These are phyloP conservation scores for Alternaria conjuncta DNA, from an alignment of 2,329 filamentous ascomycete species.

Conservation along the genomic window DNA sequence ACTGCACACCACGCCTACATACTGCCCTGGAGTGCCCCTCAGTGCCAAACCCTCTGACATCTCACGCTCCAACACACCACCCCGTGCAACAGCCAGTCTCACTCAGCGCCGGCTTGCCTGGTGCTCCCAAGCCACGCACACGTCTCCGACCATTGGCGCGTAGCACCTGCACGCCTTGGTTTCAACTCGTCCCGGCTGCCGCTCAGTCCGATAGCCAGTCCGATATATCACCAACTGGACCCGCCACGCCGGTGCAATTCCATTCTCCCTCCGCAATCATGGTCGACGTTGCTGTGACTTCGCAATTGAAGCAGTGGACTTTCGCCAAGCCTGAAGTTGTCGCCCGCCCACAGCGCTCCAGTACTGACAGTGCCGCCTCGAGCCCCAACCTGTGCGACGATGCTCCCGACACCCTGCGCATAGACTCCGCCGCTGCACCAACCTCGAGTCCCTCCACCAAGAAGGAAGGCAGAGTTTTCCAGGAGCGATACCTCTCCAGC, in stretches of 20 bases:
- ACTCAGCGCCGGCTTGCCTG: slow-evolving; percentile 21
- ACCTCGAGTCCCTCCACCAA: slow-evolving; percentile 11
- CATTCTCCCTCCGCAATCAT: slow-evolving; percentile 28
- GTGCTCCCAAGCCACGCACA: slow-evolving; percentile 26
- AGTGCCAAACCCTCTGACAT: background rate
- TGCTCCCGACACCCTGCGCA: slow-evolving; percentile 42
- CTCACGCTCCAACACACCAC: slow-evolving; percentile 8
- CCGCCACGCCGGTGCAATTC: background rate
- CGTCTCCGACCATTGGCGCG: slow-evolving; percentile 36
- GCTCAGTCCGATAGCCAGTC: slow-evolving; percentile 20
- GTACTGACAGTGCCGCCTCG: slow-evolving; percentile 41
- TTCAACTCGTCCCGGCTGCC: slow-evolving; percentile 33
- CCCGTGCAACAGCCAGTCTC: slow-evolving; percentile 28
- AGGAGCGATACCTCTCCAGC: slow-evolving; percentile 48
- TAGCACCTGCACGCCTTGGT: slow-evolving; percentile 35
- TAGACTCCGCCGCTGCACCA: slow-evolving; percentile 35
- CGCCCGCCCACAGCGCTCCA: slow-evolving; percentile 35
- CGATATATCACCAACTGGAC: slow-evolving; percentile 22
- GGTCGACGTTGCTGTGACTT: slow-evolving; percentile 39
- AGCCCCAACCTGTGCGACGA: slow-evolving; percentile 46
- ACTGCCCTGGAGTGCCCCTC: background rate
- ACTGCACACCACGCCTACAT: background rate
- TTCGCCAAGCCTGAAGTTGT: slow-evolving; percentile 41
- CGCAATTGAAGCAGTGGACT: slow-evolving; percentile 48
- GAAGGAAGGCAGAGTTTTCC: slow-evolving; percentile 36